A percentile compares a stretch with the other conserved stretches of the same genome.
Conservation (phyloP, 1,284 basidiomycete genomes). For the Quambalaria eucalypti region DNA sequence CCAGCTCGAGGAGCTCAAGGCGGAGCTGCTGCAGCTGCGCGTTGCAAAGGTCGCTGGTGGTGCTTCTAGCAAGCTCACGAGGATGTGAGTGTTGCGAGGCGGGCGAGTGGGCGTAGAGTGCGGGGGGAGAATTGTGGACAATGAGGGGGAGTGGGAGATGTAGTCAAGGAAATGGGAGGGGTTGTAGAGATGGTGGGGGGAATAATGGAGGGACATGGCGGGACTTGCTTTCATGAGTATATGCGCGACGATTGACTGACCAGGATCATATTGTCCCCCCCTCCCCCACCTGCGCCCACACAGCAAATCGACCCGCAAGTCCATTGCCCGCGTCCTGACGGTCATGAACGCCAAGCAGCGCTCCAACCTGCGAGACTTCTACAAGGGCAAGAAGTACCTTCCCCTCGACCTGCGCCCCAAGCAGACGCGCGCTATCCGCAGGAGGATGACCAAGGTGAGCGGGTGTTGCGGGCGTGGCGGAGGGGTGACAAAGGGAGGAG, state of each 20-base stretch:
- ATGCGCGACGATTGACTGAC: background rate
- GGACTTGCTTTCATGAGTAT: background rate
- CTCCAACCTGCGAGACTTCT: slow-evolving; percentile 91
- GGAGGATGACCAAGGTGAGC: slow-evolving; percentile 76
- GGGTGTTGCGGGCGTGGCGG: too few species aligned
- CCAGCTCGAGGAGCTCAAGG: slow-evolving; percentile 90
- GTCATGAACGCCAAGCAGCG: slow-evolving; percentile 98
- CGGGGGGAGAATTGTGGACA: background rate
- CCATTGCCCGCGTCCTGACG: slow-evolving; percentile 94
- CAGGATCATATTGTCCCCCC: background rate
- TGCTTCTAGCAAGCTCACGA: slow-evolving; percentile 88
- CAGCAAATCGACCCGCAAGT: slow-evolving; percentile 83
- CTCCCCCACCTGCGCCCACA: background rate
- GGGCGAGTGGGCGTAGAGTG: background rate
- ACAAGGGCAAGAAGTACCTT: slow-evolving; percentile 93
- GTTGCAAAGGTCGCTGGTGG: slow-evolving; percentile 98
- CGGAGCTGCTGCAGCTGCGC: slow-evolving; percentile 77
- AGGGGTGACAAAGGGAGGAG: too few species aligned
- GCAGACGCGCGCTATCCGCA: slow-evolving; percentile 97
- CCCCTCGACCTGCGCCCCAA: slow-evolving; percentile 96
- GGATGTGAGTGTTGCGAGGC: slow-evolving; percentile 65
- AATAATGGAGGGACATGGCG: background rate
- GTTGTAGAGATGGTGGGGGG: background rate
- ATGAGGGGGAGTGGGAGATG: background rate
- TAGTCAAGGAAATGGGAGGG: background rate